A percentile compares a stretch with the other conserved stretches of the same genome.
Evolutionary conservation across 768 basidiomycete genomes (phyloP).

Genomic region (Nevesoporus exiguus): DNA sequence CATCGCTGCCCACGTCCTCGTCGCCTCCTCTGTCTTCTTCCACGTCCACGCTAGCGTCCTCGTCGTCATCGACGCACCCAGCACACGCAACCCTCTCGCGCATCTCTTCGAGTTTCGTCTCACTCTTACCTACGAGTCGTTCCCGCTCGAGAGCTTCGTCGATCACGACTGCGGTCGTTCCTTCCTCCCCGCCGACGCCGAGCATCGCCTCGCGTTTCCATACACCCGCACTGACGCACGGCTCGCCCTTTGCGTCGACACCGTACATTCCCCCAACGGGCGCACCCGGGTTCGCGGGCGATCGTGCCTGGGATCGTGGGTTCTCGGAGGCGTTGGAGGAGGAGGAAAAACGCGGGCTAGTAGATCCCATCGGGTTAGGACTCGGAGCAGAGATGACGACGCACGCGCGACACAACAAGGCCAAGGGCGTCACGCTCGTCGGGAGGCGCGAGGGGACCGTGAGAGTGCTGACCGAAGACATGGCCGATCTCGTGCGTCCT

Average conservation of each 20-base stretch:
- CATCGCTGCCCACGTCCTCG: slow-evolving; percentile 7
- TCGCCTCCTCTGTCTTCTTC: background rate
- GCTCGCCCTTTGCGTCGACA: slow-evolving; percentile 49
- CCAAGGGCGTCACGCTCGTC: slow-evolving; percentile 44
- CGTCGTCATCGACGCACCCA: slow-evolving; percentile 3
- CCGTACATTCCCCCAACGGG: slow-evolving; percentile 50
- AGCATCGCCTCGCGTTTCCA: slow-evolving; percentile 12
- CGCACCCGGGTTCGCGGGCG: slow-evolving; percentile 78
- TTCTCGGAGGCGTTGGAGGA: slow-evolving; percentile 47
- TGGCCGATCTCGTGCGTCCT: slow-evolving; percentile 61
- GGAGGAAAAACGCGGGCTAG: slow-evolving; percentile 39
- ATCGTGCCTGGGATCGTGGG: slow-evolving; percentile 65
- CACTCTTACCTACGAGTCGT: slow-evolving; percentile 35
- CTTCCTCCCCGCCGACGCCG: slow-evolving; percentile 15
- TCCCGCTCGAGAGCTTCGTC: slow-evolving; percentile 9
- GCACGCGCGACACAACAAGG: background rate
- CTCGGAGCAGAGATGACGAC: slow-evolving; percentile 24
- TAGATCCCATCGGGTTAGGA: slow-evolving; percentile 42
- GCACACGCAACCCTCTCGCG: slow-evolving; percentile 41
- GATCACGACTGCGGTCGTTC: background rate
- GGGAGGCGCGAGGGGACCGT: slow-evolving; percentile 57
- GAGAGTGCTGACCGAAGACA: slow-evolving; percentile 45
- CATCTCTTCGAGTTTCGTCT: slow-evolving; percentile 50
- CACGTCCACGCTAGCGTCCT: background rate
- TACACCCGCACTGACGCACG: slow-evolving; percentile 36